Percentiles rank a stretch among this genome's conserved stretches.
These are phyloP conservation scores for Aegle marmelos DNA, from an alignment of 345 rosid genomes.

Conservation along the genomic window DNA sequence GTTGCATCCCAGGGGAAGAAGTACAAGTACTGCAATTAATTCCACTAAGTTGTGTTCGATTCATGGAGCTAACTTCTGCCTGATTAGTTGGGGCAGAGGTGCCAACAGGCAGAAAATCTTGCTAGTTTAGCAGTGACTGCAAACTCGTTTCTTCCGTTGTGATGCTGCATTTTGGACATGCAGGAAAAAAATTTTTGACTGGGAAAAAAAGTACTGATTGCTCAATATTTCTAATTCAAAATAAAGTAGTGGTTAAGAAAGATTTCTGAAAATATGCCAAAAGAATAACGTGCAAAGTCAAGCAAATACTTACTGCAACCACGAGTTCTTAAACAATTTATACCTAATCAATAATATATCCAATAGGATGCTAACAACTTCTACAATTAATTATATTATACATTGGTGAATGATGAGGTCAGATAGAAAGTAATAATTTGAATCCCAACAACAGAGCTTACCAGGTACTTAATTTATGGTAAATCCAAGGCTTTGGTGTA, in stretches of 20 bases:
- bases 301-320: neutral
- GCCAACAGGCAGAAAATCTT: neutral
- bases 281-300: no score
- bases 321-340: no score
- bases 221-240: no score
- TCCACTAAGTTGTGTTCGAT: neutral
- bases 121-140: neutral
- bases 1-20: neutral
- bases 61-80: neutral
- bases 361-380: neutral
- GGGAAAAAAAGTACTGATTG: no score
- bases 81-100: neutral
- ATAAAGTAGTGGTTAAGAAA: no score
- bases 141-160: slow-evolving; percentile 5
- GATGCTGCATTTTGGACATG: neutral
- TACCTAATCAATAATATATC: no score
- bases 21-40: neutral
- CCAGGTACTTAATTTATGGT: slow-evolving; percentile 22
- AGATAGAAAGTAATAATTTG: neutral
- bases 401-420: neutral
- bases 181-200: no score
- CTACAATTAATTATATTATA: neutral
- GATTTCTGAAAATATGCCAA: no score
- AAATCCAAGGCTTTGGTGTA: slow-evolving; percentile 31
- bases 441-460: slow-evolving; percentile 8